Base-by-base conservation (phyloP, 2,329 filamentous ascomycete species). In the Monilinia aucupariae region DNA sequence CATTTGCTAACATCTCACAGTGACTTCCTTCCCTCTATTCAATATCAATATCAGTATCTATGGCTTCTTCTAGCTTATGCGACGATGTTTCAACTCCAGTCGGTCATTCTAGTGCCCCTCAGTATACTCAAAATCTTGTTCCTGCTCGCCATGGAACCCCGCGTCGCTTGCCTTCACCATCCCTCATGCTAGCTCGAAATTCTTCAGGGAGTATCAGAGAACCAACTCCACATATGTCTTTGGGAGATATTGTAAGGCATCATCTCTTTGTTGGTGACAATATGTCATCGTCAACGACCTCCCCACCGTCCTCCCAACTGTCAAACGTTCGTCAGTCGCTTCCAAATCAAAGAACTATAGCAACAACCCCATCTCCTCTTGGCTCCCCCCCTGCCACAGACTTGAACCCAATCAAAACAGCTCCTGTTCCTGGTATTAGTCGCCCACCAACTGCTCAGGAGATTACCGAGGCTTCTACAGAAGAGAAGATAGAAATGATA, bases 271-370 rank as follows among this genome's bases (percentile, higher is more conserved):
- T 39, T 27, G 41, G 43, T 45, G n/a, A 45, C 3, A 27, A 34
- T 15, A 37, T 58, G 9, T 64, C 63, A 30, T 37, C 58, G 9
- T 62, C 63, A 43, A 58, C 52, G 25, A 64, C 59, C 13, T 59
- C 63, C 39, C 85, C 85, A 30, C 85, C 84, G 12, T 87, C 85
- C 3, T 82, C 83, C 2, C 85, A 87, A 70, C 71, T 81, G 9
- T 78, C 79, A 30, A 61, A 61, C 41, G 45, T 54, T 34, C 65
- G 66, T 59, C 65, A 61, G 32, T 27, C 59, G 43, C 59, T 47
- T 32, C 25, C 61, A 54, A 48, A 32, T 59, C 62, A 43, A 25
- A 64, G 63, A 47, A 64, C 64, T 20, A 56, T 37, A 45, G 70
- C 68, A 27, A 68, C 69, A 8, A 65, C 69, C 7, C 55, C 64